A percentile compares a stretch with the other conserved stretches of the same genome.
Conservation (phyloP, 2,329 filamentous ascomycete genomes). For the Ceratocystis eucalypticola region DNA sequence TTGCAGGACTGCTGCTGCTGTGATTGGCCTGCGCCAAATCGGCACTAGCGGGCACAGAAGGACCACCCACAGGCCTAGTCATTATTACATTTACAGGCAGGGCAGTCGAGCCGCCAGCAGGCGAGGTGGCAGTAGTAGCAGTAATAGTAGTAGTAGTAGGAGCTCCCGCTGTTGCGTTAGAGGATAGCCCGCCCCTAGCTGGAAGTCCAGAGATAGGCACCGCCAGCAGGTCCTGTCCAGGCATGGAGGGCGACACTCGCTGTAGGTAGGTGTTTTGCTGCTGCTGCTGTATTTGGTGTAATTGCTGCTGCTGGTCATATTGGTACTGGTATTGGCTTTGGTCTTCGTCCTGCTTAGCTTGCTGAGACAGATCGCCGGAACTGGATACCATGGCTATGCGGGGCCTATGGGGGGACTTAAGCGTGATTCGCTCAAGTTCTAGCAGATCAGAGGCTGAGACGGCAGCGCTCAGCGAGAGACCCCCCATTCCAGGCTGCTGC, state of each 20-base stretch:
- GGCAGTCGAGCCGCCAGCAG: neutral
- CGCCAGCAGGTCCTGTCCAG: neutral
- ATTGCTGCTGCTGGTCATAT: neutral
- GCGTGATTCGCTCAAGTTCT: constrained; percentile 11
- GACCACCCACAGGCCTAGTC: neutral
- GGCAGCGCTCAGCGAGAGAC: neutral
- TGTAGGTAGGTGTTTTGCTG: neutral
- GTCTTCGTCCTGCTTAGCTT: neutral
- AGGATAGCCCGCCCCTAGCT: no score
- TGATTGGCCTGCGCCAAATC: no score
- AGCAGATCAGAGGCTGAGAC: constrained; percentile 13
- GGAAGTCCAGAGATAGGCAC: neutral
- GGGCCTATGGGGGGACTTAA: constrained; percentile 12
- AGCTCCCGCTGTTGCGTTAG: neutral
- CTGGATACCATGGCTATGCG: constrained; percentile 8
- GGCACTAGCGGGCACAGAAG: neutral
- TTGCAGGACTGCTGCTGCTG: no score
- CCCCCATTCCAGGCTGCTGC: neutral
- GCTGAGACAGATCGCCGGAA: constrained; percentile 7
- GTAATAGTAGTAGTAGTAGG: neutral
- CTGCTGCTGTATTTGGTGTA: neutral
- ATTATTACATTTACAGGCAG: neutral
- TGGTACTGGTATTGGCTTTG: neutral
- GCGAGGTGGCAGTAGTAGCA: neutral
- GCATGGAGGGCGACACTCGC: neutral